Evolutionary conservation across 140 eudicot genomes (phyloP).

Genomic region (Ambrosia hybrid): DNA sequence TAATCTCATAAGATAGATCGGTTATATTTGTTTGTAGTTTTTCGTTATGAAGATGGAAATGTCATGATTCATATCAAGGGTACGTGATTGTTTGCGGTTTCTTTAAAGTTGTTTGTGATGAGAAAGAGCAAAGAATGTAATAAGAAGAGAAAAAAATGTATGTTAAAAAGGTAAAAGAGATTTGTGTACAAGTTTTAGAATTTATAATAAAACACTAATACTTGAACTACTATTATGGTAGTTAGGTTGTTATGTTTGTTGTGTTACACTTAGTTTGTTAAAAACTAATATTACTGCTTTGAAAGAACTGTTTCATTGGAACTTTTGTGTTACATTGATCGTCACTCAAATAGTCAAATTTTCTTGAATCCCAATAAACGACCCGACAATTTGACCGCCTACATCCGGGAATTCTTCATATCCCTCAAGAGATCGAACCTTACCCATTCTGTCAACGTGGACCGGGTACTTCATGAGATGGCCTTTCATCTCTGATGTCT

Average conservation of each 20-base stretch:
- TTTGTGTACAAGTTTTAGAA: no score
- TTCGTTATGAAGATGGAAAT: not conserved
- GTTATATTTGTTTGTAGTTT: constrained; percentile 1
- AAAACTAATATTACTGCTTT: not conserved
- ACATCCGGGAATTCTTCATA: constrained; percentile 76
- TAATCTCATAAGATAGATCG: not conserved
- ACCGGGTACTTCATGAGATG: constrained; percentile 89
- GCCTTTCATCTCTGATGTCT: constrained; percentile 66
- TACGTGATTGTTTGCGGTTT: not conserved
- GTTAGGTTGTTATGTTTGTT: not conserved
- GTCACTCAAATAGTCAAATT: constrained; percentile 56
- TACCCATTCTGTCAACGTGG: constrained; percentile 65
- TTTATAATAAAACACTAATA: no score
- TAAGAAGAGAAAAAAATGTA: no score
- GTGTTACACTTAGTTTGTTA: not conserved
- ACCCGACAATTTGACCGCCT: constrained; percentile 77
- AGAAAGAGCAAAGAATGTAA: not conserved
- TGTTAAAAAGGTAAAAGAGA: no score
- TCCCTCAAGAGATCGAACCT: constrained; percentile 67
- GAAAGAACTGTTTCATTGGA: no score
- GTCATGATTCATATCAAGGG: constrained; percentile 8
- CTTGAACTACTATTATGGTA: not conserved
- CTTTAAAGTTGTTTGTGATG: not conserved
- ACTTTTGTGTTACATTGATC: not conserved
- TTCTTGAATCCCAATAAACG: constrained; percentile 80